Conservation (phyloP, 2,329 filamentous ascomycete species). For the Aspergillus sp. region DNA sequence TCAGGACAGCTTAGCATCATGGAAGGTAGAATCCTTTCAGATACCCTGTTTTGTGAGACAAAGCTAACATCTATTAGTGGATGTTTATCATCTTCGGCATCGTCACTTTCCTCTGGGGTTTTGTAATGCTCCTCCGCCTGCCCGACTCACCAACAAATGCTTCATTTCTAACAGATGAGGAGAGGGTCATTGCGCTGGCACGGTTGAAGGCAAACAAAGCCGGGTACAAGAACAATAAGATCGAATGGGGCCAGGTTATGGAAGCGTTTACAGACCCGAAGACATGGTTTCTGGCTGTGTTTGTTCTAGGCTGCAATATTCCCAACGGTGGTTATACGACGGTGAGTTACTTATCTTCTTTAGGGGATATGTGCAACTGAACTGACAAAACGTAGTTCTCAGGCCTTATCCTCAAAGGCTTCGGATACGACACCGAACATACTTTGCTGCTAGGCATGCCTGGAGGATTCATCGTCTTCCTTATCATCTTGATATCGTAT, state of each 20-base stretch:
- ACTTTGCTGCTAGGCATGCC: conserved; percentile 48
- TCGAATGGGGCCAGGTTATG: conserved; percentile 40
- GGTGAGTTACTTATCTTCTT: conserved; percentile 19
- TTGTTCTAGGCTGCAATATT: conserved; percentile 36
- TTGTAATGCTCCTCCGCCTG: conserved; percentile 26
- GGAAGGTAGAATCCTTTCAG: conserved; percentile 23
- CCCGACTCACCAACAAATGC: conserved; percentile 26
- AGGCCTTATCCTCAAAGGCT: conserved; percentile 39
- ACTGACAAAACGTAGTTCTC: conserved; percentile 22
- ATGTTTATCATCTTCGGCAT: conserved; percentile 32
- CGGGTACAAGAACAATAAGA: conserved; percentile 41
- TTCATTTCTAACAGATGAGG: conserved; percentile 25
- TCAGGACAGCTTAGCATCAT: conserved; percentile 18
- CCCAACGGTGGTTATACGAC: conserved; percentile 37
- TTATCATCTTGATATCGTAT: conserved; percentile 6
- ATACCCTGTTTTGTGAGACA: too few relatives aligned
- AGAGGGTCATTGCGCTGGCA: conserved; percentile 24
- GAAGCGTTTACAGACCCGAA: conserved; percentile 33
- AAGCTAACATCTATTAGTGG: conserved; percentile 11
- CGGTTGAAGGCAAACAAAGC: conserved; percentile 27
- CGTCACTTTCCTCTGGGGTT: conserved; percentile 27
- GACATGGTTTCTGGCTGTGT: conserved; percentile 30
- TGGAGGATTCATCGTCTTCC: conserved; percentile 35
- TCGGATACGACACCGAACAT: conserved; percentile 38
- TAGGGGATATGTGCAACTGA: too few relatives aligned